These are phyloP conservation scores for Malassezia furfur DNA, from an alignment of 1,284 basidiomycete species.

Conservation along the genomic window DNA sequence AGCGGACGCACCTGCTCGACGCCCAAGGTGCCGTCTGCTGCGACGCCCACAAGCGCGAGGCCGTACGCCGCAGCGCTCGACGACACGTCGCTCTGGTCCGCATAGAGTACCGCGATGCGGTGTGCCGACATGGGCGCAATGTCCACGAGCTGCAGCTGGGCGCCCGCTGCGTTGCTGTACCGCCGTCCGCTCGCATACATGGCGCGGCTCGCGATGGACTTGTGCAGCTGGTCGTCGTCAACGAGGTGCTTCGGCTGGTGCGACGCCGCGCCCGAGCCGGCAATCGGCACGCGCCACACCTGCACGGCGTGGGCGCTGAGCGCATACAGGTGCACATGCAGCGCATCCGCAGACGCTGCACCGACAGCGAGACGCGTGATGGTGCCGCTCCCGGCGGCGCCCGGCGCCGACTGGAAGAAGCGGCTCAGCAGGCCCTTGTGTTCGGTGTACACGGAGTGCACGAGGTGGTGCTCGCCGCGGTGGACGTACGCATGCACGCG, in stretches of 20 bases:
- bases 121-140: constrained; percentile 19
- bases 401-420: constrained; percentile 28
- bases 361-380: constrained; percentile 29
- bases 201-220: constrained; percentile 18
- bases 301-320: constrained; percentile 33
- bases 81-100: constrained; percentile 16
- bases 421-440: constrained; percentile 34
- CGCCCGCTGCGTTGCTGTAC: constrained; percentile 25
- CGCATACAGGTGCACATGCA: constrained; percentile 28
- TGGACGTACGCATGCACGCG: constrained; percentile 8
- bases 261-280: constrained; percentile 31
- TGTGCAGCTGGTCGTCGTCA: constrained; percentile 1
- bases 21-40: constrained; percentile 1
- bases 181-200: constrained; percentile 26
- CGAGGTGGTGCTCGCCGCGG: constrained; percentile 8
- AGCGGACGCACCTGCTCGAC: constrained; percentile 12
- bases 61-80: constrained; percentile 24
- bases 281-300: constrained; percentile 38
- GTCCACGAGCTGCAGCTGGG: constrained; percentile 21
- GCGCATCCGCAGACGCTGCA: constrained; percentile 16
- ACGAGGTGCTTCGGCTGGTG: constrained; percentile 39
- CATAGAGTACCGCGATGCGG: constrained; percentile 26
- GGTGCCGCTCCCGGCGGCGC: constrained; percentile 21
- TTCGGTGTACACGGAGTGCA: constrained; percentile 21
- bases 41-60: constrained; percentile 19